Base-by-base conservation (phyloP, 225 moss, liverwort and hornwort genomes). In the Bryoerythrophyllum caledonicum region DNA sequence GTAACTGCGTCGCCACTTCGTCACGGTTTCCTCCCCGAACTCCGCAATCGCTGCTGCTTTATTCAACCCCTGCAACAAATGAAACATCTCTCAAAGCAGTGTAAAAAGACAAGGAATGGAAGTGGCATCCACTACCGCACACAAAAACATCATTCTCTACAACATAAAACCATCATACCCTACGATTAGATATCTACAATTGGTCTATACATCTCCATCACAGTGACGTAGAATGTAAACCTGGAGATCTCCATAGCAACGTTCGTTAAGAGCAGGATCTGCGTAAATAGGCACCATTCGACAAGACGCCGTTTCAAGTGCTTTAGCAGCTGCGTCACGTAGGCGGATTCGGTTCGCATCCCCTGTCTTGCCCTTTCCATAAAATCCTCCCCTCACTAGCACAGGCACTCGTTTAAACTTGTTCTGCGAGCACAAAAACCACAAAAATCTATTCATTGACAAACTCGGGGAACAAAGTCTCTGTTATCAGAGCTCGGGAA, bases 181-280 rank as follows among this genome's bases (percentile, higher is more conserved):
- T n/a, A 30, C 43, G 28, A 30, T 65, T 9, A 2, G 1, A 65
- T 21, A 28, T 54, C 9, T 66, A 60, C n/a, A 28, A 16, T 9
- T 40, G 28, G 16, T 21, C 27, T 1, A 58, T 1, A 57, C 30
- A 59, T n/a, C 66, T 43, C 40, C 57, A 56, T 20, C 9, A 65
- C 56, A 75, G 13, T 44, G 61, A 16, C 26, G 26, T 26, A 78
- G 25, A 67, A 63, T 15, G 15, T 35, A 63, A 7, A 96, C 95
- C 95, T 96, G 96, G 64, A 96, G 85, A 72, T 96, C 90, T 58
- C 96, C 96, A 75, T 96, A 96, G 85, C 93, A 96, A 41, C 96
- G 93, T 80, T 96, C 96, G 57, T 96, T 96, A 21, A 96, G 89
- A 64, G 96, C 89, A 72, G 96, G 96, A 75, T 96, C 96, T 57